phyloP scores from a whole-genome alignment of 1,139 yeast genomes.

The Debaryomyces fabryi region DNA sequence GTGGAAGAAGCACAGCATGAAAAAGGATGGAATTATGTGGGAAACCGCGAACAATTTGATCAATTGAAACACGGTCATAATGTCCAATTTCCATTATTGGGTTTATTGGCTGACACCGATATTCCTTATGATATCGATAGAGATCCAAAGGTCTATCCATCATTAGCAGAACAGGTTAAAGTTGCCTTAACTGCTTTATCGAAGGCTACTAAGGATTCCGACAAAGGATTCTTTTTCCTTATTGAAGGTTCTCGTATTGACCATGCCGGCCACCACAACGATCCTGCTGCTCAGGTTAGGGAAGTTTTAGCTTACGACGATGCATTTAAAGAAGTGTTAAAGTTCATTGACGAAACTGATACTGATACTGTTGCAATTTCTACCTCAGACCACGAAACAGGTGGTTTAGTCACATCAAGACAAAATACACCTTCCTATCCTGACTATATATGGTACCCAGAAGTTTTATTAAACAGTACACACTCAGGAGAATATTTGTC shows the following conservation, averaged over 20 bases:
- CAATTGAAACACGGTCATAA: slow-evolving; percentile 53
- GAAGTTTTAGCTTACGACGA: slow-evolving; percentile 64
- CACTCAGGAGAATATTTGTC: slow-evolving; percentile 75
- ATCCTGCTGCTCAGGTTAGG: slow-evolving; percentile 77
- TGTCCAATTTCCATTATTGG: slow-evolving; percentile 70
- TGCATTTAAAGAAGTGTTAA: slow-evolving; percentile 68
- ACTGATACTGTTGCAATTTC: slow-evolving; percentile 74
- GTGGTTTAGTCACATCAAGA: slow-evolving; percentile 76
- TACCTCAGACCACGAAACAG: slow-evolving; percentile 91
- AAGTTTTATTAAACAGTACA: slow-evolving; percentile 60
- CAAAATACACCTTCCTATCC: slow-evolving; percentile 55
- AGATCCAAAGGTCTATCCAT: slow-evolving; percentile 58
- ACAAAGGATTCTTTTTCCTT: slow-evolving; percentile 76
- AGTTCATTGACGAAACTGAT: slow-evolving; percentile 63
- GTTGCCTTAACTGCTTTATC: slow-evolving; percentile 69
- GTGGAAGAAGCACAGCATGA: slow-evolving; percentile 56
- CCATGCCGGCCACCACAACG: slow-evolving; percentile 89
- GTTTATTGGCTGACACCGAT: slow-evolving; percentile 68
- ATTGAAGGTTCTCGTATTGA: slow-evolving; percentile 90
- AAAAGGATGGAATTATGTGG: slow-evolving; percentile 69
- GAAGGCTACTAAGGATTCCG: slow-evolving; percentile 65
- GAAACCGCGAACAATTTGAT: slow-evolving; percentile 60
- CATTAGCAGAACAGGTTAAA: slow-evolving; percentile 70
- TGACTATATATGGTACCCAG: slow-evolving; percentile 77
- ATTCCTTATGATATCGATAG: slow-evolving; percentile 84